These are phyloP conservation scores for Aspergillus cavernicola DNA, from an alignment of 495 filamentous ascomycete genomes.

Conservation along the genomic window DNA sequence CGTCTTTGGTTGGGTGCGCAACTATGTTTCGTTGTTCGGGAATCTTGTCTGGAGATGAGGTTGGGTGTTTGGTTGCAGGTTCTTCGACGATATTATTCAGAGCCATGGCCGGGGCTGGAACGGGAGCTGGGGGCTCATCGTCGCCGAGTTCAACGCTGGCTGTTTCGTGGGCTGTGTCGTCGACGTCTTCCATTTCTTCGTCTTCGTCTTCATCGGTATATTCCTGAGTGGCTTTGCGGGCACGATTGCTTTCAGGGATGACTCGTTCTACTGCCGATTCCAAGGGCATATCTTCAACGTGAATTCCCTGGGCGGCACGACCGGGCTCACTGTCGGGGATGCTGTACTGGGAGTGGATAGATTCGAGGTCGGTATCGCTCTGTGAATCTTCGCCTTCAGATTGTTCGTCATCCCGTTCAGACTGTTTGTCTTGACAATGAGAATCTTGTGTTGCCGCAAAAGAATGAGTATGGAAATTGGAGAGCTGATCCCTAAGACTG, in stretches of 20 bases:
- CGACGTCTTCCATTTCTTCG: conserved; percentile 18
- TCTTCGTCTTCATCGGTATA: conserved; percentile 13
- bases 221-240: conserved; percentile 8
- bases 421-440: conserved; percentile 3
- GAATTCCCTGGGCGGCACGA: neutral
- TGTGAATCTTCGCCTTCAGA: neutral
- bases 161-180: conserved; percentile 25
- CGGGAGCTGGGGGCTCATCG: conserved; percentile 10
- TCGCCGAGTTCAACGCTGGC: conserved; percentile 45
- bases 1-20: no score
- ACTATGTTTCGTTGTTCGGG: no score
- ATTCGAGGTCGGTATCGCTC: neutral
- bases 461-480: conserved; percentile 28
- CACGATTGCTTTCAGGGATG: neutral
- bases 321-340: conserved; percentile 16
- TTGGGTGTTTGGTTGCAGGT: neutral
- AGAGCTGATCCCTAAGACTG: conserved; percentile 28
- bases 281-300: neutral
- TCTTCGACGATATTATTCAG: neutral
- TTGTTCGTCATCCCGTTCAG: neutral
- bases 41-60: no score
- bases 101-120: neutral
- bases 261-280: neutral
- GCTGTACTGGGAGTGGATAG: neutral
- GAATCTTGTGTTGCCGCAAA: conserved; percentile 12